Evolutionary conservation across 768 basidiomycete species (phyloP).

Genomic region (Rhodotorula taiwanensis): DNA sequence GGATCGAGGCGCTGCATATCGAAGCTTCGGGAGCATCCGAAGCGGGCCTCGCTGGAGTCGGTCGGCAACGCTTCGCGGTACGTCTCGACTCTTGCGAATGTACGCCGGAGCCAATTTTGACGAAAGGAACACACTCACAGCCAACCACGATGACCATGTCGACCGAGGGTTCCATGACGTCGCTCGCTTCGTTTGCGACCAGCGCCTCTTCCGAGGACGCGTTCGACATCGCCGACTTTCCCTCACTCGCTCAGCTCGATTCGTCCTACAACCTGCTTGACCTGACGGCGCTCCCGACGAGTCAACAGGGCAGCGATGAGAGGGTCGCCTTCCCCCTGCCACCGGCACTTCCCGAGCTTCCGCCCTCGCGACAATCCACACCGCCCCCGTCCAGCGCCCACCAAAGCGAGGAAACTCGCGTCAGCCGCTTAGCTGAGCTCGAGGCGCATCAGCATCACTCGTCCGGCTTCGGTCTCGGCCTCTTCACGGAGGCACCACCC

Average conservation of each 20-base stretch:
- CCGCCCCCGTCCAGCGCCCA: not conserved
- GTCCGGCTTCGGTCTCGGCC: conserved; percentile 11
- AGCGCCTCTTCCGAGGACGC: conserved; percentile 23
- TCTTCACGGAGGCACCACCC: not conserved
- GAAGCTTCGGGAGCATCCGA: not conserved
- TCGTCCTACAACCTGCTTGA: not conserved
- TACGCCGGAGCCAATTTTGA: not conserved
- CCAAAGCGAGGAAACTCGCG: not conserved
- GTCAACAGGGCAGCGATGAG: conserved; percentile 10
- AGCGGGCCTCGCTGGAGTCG: not conserved
- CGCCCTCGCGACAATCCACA: not conserved
- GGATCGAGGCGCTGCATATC: not conserved
- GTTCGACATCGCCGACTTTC: conserved; percentile 33
- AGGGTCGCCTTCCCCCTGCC: conserved; percentile 23
- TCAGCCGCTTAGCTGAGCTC: conserved; percentile 18
- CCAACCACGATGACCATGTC: not conserved
- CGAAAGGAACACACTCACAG: not conserved
- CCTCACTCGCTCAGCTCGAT: conserved; percentile 17
- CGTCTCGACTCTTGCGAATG: not conserved
- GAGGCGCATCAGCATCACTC: too few species aligned
- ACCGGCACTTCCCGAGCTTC: conserved; percentile 1
- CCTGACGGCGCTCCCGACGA: not conserved
- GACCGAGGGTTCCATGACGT: conserved; percentile 9
- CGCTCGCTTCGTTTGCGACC: conserved; percentile 18
- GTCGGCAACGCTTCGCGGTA: conserved; percentile 9